Percentiles rank a stretch among this genome's conserved stretches.
Conservation (phyloP, 495 filamentous ascomycete genomes). For the Talaromyces proteolyticus region DNA sequence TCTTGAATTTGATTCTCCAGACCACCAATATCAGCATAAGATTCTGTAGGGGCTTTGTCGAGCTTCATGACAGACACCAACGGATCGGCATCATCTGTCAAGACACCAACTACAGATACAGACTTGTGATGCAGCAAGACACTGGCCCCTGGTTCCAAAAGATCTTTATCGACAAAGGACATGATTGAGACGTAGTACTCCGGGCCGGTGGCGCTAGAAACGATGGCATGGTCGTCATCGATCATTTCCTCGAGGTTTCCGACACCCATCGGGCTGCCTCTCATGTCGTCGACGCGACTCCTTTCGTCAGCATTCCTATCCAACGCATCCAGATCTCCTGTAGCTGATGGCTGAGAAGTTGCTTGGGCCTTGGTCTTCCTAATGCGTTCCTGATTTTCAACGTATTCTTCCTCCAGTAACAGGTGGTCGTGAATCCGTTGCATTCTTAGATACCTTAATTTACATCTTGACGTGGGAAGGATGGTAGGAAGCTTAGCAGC, state of each 20-base stretch:
- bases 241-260: conserved; percentile 98
- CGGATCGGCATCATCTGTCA: conserved; percentile 95
- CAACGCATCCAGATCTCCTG: conserved; percentile 36
- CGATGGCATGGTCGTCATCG: conserved; percentile 98
- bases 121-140: conserved; percentile 97
- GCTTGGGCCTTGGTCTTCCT: conserved; percentile 87
- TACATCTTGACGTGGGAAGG: conserved; percentile 93
- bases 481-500: conserved; percentile 91
- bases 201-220: conserved; percentile 92
- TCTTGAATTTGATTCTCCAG: conserved; percentile 95
- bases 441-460: conserved; percentile 94
- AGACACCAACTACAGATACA: conserved; percentile 93
- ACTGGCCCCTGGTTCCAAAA: conserved; percentile 92
- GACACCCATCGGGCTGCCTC: conserved; percentile 97
- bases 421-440: conserved; percentile 97
- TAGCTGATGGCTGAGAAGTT: conserved; percentile 45
- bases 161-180: conserved; percentile 99
- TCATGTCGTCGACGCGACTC: conserved; percentile 95
- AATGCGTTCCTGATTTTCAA: conserved; percentile 95
- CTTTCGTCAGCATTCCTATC: conserved; percentile 94
- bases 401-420: conserved; percentile 94
- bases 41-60: conserved; percentile 97
- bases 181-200: conserved; percentile 99
- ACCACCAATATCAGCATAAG: conserved; percentile 97
- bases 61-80: conserved; percentile 99